A percentile compares a stretch with the other conserved stretches of the same genome.
Evolutionary conservation across 208 protist genomes (phyloP).

Genomic region (Phytomonas sp.): DNA sequence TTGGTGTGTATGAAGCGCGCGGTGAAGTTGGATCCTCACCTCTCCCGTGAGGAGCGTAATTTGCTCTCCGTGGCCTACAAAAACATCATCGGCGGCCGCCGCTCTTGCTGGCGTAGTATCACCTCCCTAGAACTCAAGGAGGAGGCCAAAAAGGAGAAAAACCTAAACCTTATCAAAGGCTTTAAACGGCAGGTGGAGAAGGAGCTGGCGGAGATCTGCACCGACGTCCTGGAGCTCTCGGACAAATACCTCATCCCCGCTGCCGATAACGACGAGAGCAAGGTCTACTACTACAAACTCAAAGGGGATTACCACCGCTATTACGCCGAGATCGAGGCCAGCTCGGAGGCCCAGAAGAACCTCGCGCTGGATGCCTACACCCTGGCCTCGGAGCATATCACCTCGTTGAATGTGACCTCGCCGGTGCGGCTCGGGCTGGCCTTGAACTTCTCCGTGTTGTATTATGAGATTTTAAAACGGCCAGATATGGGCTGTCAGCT

Average conservation of each 20-base stretch:
- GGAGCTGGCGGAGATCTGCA: conserved; percentile 96
- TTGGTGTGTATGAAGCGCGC: conserved; percentile 97
- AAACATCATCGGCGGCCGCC: conserved; percentile 98
- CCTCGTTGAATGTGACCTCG: conserved; percentile 85
- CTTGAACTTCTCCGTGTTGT: conserved; percentile 99
- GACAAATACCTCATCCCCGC: conserved; percentile 93
- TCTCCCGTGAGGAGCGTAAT: conserved; percentile 99
- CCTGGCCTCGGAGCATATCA: conserved; percentile 76
- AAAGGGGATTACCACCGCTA: conserved; percentile 97
- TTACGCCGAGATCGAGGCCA: conserved; percentile 90
- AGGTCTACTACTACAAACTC: conserved; percentile 94
- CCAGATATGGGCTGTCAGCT: conserved; percentile 95
- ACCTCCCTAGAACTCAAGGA: conserved; percentile 96
- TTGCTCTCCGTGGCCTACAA: conserved; percentile 99
- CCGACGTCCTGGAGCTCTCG: conserved; percentile 94
- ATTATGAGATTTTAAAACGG: conserved; percentile 98
- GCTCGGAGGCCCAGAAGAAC: conserved; percentile 80
- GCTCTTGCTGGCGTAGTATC: conserved; percentile 98
- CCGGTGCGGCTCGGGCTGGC: conserved; percentile 98
- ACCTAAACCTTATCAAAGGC: conserved; percentile 88
- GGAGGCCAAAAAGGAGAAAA: conserved; percentile 82
- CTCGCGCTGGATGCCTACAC: conserved; percentile 87
- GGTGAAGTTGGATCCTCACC: conserved; percentile 89
- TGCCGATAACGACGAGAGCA: conserved; percentile 73
- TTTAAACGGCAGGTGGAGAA: conserved; percentile 96